Evolutionary conservation across 139 green algal species (phyloP), one percentile per base, ranked within the genome.

Genomic region (Asterochloris sp.): DNA sequence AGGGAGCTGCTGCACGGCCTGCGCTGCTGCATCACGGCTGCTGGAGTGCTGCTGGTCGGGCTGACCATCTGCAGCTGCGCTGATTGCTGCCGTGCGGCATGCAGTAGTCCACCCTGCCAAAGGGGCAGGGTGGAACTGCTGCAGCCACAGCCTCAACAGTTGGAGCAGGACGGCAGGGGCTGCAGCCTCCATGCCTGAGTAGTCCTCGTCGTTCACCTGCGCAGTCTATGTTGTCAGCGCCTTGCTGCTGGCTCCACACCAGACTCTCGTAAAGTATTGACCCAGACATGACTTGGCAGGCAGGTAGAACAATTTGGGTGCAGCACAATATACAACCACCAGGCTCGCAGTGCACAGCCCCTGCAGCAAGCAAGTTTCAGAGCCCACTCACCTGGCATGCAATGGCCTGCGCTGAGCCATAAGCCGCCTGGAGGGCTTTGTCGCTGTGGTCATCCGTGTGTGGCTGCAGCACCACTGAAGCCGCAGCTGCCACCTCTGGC

Each of bases 71-170:
- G 38, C 38, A 54, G 4, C 38, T 54, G 38, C 38, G 38, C 38
- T 6, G 38, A 2, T 6, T 54, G 38, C 38, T 54, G 38, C 38
- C 2, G 38, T 54, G 38, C 6, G 38, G 38, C 38, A 54, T 54
- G 38, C 38, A 54, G 38, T 54, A 54, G 38, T 6, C 38, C 38
- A 54, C 38, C 38, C 38, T 6, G 38, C 38, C 38, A 54, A 6
- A 6, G 6, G 38, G 38, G 38, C 38, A 54, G 38, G 38, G 38
- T 54, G 38, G 38, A 80, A 38, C 10, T 13, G 12, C 24, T 69
- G 76, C 11, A 80, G 54, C 76, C 76, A 80, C 13, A 26, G 61
- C 76, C 68, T n/a, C 76, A 80, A 69, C 60, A 80, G 76, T 47
- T 80, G 76, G 60, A 80, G 67, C 16, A 85, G 62, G 27, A 71